Evolutionary conservation across 2,329 filamentous ascomycete genomes (phyloP).

Genomic region (Thielaviopsis populi): DNA sequence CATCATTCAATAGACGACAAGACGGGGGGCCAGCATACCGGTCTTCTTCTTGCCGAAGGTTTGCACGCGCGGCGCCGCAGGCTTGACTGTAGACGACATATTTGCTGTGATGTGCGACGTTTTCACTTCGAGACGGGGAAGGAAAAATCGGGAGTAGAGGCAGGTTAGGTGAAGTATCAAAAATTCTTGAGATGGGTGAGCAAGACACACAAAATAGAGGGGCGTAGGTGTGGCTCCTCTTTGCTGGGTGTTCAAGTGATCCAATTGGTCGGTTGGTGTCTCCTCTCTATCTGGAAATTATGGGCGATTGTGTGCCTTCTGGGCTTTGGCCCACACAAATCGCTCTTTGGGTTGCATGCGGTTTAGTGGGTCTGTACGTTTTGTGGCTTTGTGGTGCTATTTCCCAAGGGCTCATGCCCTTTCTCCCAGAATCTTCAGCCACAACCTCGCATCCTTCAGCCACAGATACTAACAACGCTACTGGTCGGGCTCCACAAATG

Average conservation of each 20-base stretch:
- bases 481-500: constrained; percentile 6
- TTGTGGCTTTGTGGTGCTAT: constrained; percentile 8
- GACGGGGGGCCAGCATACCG: constrained; percentile 24
- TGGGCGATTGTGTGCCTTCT: constrained; percentile 16
- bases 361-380: constrained; percentile 8
- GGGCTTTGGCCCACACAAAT: constrained; percentile 15
- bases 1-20: not conserved
- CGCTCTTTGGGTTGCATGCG: not conserved
- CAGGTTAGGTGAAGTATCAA: constrained; percentile 17
- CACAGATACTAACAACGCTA: constrained; percentile 8
- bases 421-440: constrained; percentile 6
- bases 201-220: constrained; percentile 16
- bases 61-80: constrained; percentile 55
- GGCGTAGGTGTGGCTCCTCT: constrained; percentile 16
- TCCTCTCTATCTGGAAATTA: constrained; percentile 11
- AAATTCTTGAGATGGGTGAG: constrained; percentile 17
- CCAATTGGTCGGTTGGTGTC: constrained; percentile 13
- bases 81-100: constrained; percentile 48
- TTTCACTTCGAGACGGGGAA: constrained; percentile 19
- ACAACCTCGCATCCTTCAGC: not conserved
- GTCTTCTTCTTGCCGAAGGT: constrained; percentile 99
- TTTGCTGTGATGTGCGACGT: constrained; percentile 30
- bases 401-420: constrained; percentile 13
- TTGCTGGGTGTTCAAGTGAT: constrained; percentile 8
- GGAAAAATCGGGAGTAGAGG: constrained; percentile 17